These are phyloP conservation scores for Plantago elongata DNA, from an alignment of 257 asterid genomes.

Conservation along the genomic window DNA sequence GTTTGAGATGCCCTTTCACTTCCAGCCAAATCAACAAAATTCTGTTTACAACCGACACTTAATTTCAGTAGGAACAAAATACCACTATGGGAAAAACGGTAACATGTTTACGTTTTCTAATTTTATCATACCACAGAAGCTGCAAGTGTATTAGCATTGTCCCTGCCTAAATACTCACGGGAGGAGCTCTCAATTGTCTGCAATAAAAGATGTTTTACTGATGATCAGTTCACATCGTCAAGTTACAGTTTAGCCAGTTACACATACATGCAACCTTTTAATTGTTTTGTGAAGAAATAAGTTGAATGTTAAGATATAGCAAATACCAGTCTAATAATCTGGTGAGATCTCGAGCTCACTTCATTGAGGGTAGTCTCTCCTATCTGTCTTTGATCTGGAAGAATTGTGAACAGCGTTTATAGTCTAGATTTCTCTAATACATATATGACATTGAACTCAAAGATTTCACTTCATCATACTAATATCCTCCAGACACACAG, in stretches of 20 bases:
- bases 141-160: slow-evolving; percentile 56
- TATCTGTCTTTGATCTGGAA: slow-evolving; percentile 86
- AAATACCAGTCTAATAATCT: slow-evolving; percentile 83
- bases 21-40: slow-evolving; percentile 95
- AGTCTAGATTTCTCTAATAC: background rate
- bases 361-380: slow-evolving; percentile 93
- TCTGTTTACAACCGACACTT: slow-evolving; percentile 36
- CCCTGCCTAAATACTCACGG: slow-evolving; percentile 68
- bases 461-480: background rate
- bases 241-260: too few relatives aligned
- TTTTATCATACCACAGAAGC: slow-evolving; percentile 72
- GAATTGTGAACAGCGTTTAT: slow-evolving; percentile 8
- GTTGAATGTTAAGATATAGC: slow-evolving; percentile 5
- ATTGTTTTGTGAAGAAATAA: background rate
- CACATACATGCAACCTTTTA: background rate
- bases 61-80: slow-evolving; percentile 11
- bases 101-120: background rate
- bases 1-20: slow-evolving; percentile 97
- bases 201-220: slow-evolving; percentile 20
- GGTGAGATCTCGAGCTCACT: slow-evolving; percentile 96
- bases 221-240: background rate
- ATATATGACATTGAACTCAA: background rate
- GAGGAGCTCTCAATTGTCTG: slow-evolving; percentile 93
- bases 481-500: background rate
- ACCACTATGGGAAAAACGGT: slow-evolving; percentile 10